A percentile compares a stretch with the other conserved stretches of the same genome.
These are phyloP conservation scores for Dothideomycetes sp. DNA, from an alignment of 2,329 filamentous ascomycete genomes.

Conservation along the genomic window DNA sequence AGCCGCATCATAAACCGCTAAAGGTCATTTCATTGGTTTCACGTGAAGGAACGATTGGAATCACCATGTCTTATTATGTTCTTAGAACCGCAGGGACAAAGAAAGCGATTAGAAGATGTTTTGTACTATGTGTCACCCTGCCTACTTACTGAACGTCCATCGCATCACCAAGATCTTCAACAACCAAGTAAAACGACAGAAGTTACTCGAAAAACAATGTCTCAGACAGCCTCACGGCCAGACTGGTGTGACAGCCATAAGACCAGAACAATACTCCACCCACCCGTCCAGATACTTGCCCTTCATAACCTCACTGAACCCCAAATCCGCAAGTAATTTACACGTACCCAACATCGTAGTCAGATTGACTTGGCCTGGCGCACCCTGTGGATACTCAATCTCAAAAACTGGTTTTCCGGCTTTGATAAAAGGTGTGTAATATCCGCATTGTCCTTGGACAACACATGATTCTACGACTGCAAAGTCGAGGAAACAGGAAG, in stretches of 20 bases:
- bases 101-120: too few relatives aligned
- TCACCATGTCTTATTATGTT: too few relatives aligned
- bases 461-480: conserved; percentile 63
- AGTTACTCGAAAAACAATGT: too few relatives aligned
- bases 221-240: too few relatives aligned
- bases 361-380: conserved; percentile 27
- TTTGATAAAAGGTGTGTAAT: conserved; percentile 49
- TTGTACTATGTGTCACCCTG: too few relatives aligned
- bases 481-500: conserved; percentile 50
- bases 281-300: conserved; percentile 55
- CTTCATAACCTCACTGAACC: conserved; percentile 48
- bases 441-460: conserved; percentile 50
- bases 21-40: too few relatives aligned
- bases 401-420: conserved; percentile 61
- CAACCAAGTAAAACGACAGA: too few relatives aligned
- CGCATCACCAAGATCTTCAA: too few relatives aligned
- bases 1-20: too few relatives aligned
- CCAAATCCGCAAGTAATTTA: conserved; percentile 25
- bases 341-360: conserved; percentile 33
- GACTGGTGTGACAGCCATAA: conserved; percentile 4
- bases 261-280: conserved; percentile 30
- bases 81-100: too few relatives aligned
- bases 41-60: too few relatives aligned
- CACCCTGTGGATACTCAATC: conserved; percentile 58
- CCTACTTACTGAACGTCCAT: too few relatives aligned